These are phyloP conservation scores for Cornus controversa DNA, from an alignment of 148 eudicot species.

Conservation along the genomic window DNA sequence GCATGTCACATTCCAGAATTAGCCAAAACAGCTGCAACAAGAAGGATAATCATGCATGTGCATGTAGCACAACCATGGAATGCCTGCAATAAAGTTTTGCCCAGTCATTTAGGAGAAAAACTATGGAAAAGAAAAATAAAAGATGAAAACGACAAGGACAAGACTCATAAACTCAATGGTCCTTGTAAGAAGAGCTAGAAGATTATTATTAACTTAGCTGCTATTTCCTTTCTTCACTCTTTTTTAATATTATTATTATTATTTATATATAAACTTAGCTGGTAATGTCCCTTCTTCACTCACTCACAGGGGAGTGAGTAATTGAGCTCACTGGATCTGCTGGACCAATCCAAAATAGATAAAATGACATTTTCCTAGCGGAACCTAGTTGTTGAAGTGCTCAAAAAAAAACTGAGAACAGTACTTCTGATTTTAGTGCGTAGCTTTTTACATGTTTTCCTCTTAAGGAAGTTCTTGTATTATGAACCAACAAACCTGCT, in stretches of 20 bases:
- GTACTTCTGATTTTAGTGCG: no score
- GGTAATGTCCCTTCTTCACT: constrained; percentile 8
- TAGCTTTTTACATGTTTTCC: neutral
- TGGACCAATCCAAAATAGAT: neutral
- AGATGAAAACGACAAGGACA: neutral
- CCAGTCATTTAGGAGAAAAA: neutral
- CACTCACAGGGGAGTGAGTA: neutral
- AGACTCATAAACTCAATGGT: neutral
- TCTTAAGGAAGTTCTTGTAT: neutral
- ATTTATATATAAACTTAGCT: neutral
- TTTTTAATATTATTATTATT: no score
- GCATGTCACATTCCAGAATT: neutral
- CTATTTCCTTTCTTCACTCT: no score
- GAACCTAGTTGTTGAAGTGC: neutral
- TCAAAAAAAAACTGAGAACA: no score
- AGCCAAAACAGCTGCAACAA: neutral
- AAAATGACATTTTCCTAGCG: neutral
- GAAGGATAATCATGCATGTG: neutral
- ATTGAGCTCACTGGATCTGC: neutral
- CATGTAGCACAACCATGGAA: neutral
- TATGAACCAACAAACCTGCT: constrained; percentile 1
- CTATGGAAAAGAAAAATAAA: constrained; percentile 1
- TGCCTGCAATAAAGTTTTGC: neutral
- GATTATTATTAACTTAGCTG: neutral
- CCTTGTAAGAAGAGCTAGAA: neutral